Evolutionary conservation across 1,284 basidiomycete genomes (phyloP).

Genomic region (Leccinum pseudoinsigne): DNA sequence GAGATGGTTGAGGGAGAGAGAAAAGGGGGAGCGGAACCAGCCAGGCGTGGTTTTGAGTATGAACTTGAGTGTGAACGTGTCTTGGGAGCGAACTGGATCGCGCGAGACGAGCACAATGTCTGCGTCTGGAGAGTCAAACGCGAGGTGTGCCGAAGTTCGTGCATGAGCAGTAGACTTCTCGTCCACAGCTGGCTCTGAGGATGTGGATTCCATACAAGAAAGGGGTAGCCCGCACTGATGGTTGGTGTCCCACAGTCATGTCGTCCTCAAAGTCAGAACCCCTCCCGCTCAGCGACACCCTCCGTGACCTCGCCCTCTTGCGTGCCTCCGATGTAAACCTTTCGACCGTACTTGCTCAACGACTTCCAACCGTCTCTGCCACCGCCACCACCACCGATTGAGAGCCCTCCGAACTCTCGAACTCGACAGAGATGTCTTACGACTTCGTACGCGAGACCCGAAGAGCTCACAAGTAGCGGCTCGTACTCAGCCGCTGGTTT

Average conservation of each 20-base stretch:
- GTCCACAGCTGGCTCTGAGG: neutral
- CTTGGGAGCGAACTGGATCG: conserved; percentile 42
- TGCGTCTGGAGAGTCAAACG: conserved; percentile 47
- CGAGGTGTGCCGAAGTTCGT: conserved; percentile 37
- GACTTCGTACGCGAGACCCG: too few relatives aligned
- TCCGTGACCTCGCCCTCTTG: conserved; percentile 72
- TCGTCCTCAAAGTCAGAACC: conserved; percentile 45
- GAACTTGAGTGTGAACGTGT: conserved; percentile 52
- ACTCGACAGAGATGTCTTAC: too few relatives aligned
- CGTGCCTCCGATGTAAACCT: conserved; percentile 61
- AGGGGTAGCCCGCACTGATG: neutral
- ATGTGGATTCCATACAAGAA: neutral
- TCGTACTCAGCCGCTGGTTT: conserved; percentile 79
- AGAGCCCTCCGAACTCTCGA: conserved; percentile 18
- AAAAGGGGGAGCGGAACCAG: conserved; percentile 54
- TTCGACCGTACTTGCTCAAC: conserved; percentile 38
- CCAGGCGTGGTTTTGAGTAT: conserved; percentile 58
- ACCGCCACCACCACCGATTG: neutral
- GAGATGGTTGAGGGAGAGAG: conserved; percentile 45
- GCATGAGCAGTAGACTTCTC: neutral
- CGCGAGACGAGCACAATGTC: conserved; percentile 51
- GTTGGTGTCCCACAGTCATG: conserved; percentile 23
- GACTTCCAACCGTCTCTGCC: conserved; percentile 13
- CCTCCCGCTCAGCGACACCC: conserved; percentile 56
- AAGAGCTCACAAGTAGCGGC: conserved; percentile 43